phyloP scores from a whole-genome alignment of 345 rosid genomes.

The Dipteronia sinensis region DNA sequence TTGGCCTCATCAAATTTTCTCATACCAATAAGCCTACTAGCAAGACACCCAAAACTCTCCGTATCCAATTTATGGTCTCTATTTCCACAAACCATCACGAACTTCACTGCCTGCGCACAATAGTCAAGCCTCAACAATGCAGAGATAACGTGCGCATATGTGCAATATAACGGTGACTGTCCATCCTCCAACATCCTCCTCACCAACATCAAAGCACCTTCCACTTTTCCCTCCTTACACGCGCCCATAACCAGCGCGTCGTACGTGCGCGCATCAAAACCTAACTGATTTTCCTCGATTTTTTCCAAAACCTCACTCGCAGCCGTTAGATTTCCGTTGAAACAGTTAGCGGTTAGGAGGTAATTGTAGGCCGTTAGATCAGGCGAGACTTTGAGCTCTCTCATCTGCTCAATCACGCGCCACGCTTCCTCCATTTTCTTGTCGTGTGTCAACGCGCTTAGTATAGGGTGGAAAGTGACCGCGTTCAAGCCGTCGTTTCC shows the following conservation, averaged over 20 bases:
- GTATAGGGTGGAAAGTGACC: constrained; percentile 50
- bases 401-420: constrained; percentile 48
- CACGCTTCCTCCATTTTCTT: constrained; percentile 48
- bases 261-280: constrained; percentile 53
- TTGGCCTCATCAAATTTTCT: constrained; percentile 45
- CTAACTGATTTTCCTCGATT: constrained; percentile 52
- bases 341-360: constrained; percentile 49
- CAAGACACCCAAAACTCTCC: constrained; percentile 59
- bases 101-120: constrained; percentile 49
- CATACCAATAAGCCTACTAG: constrained; percentile 42
- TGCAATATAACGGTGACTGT: constrained; percentile 44
- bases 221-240: constrained; percentile 58
- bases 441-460: constrained; percentile 41
- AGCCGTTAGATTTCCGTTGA: constrained; percentile 40
- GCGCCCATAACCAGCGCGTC: constrained; percentile 79
- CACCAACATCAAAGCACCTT: constrained; percentile 56
- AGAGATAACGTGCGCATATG: constrained; percentile 54
- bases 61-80: constrained; percentile 50
- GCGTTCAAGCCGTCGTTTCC: constrained; percentile 32
- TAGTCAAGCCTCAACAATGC: constrained; percentile 44
- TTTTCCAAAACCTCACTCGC: constrained; percentile 46
- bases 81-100: constrained; percentile 51
- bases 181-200: constrained; percentile 68
- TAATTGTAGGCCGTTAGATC: constrained; percentile 61
- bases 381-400: constrained; percentile 28